These are phyloP conservation scores for Blastobotrys indianensis DNA, from an alignment of 1,139 yeast genomes.

Conservation along the genomic window DNA sequence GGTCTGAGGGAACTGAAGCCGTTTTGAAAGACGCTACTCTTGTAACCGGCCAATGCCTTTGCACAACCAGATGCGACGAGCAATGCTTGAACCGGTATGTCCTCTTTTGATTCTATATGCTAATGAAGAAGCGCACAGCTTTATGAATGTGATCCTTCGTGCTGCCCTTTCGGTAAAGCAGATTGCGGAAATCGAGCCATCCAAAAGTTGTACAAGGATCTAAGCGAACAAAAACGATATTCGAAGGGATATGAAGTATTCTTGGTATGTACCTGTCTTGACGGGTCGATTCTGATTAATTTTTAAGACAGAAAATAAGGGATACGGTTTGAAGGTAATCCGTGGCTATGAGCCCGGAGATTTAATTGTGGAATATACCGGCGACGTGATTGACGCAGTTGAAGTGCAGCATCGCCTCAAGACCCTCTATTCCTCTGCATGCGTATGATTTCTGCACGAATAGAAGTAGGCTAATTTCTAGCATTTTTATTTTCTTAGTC, in stretches of 20 bases:
- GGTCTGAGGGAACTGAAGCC: conserved; percentile 8
- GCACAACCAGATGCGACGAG: conserved; percentile 29
- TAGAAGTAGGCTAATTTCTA: conserved; percentile 11
- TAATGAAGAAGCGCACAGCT: conserved; percentile 24
- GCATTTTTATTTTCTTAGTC: conserved; percentile 35
- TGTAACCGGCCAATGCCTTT: conserved; percentile 19
- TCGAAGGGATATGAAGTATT: conserved; percentile 35
- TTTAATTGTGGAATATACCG: conserved; percentile 42
- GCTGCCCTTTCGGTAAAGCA: conserved; percentile 32
- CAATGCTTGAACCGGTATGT: conserved; percentile 29
- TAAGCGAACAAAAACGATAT: conserved; percentile 22
- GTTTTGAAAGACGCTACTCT: neutral
- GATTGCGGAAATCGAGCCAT: conserved; percentile 39
- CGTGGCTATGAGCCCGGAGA: conserved; percentile 34
- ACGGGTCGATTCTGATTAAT: conserved; percentile 1
- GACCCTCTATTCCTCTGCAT: conserved; percentile 23
- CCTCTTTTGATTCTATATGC: neutral
- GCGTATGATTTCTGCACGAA: neutral
- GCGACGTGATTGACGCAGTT: conserved; percentile 36
- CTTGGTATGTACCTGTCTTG: conserved; percentile 13
- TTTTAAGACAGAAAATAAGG: conserved; percentile 30
- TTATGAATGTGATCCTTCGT: conserved; percentile 34
- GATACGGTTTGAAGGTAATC: conserved; percentile 36
- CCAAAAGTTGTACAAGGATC: conserved; percentile 22
- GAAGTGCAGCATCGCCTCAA: conserved; percentile 33